Conservation (phyloP, 1,139 yeast species). For the Waltiozyma sp. region DNA sequence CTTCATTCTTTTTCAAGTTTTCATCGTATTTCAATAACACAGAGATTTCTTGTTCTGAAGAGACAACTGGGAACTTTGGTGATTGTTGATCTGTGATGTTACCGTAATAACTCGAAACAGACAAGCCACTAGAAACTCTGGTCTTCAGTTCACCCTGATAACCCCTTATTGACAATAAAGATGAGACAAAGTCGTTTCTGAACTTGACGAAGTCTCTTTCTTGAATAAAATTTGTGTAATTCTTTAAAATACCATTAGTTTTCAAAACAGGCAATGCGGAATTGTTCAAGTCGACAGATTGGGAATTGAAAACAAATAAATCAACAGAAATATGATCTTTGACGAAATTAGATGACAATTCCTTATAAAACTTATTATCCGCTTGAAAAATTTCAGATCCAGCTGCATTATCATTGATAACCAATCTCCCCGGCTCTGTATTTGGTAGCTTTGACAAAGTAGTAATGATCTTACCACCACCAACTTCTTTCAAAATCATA, state of each 20-base stretch:
- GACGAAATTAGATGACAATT: constrained; percentile 48
- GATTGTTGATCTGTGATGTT: constrained; percentile 24
- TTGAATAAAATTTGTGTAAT: constrained; percentile 58
- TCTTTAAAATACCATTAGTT: constrained; percentile 63
- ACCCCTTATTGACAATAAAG: constrained; percentile 41
- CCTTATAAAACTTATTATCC: constrained; percentile 51
- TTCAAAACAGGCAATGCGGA: constrained; percentile 53
- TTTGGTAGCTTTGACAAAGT: constrained; percentile 64
- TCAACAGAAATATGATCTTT: constrained; percentile 64
- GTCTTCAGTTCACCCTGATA: constrained; percentile 77
- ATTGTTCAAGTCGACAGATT: constrained; percentile 66
- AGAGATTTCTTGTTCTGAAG: constrained; percentile 56
- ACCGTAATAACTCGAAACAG: constrained; percentile 71
- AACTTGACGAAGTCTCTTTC: constrained; percentile 64
- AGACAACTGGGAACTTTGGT: constrained; percentile 61
- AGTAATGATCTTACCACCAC: constrained; percentile 78
- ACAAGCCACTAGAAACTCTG: constrained; percentile 83
- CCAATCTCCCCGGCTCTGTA: constrained; percentile 74
- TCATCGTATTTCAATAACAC: constrained; percentile 73
- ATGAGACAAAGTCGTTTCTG: constrained; percentile 45
- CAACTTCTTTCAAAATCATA: constrained; percentile 46
- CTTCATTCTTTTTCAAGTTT: constrained; percentile 56
- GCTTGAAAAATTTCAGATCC: constrained; percentile 55
- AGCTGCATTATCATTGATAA: constrained; percentile 34
- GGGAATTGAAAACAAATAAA: constrained; percentile 55